Base-by-base conservation (phyloP, 208 protist species). In the Crithidia expoeki region DNA sequence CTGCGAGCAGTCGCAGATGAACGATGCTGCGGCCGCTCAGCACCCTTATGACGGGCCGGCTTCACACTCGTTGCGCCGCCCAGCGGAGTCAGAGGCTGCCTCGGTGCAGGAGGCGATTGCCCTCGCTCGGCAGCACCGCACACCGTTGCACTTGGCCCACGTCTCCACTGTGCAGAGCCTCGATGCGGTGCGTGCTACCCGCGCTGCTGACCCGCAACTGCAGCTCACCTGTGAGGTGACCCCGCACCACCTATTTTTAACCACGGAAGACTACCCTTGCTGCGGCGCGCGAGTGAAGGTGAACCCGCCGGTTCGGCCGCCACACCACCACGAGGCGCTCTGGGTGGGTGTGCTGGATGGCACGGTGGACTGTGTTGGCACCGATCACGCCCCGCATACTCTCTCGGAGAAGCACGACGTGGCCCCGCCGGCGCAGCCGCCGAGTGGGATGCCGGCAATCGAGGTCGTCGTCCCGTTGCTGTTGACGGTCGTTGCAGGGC, bases 371-470 rank as follows among this genome's bases (percentile, higher is more conserved):
- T 96, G 92, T 85, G 84, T 98, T 58, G 93, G 83, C 59, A 98
- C 95, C 30, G 95, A 98, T 73, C 97, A 98, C 81, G 97, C 97
- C 4, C 97, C 97, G 46, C 97, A 98, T 79, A 94, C 91, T 5
- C 49, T 88, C 6, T 76, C 65, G 21, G 95, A 98, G 73, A 98
- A 98, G 83, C 74, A 79, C 46, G 63, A 76, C 44, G 57, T 16
- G 27, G 55, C 65, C 7, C 55, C 60, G 25, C 44, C 23, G 14
- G 61, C 49, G 30, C 64, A 80, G 72, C 89, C 94, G 33, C 94
- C 94, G 40, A 97, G 95, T 46, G 97, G 97, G 32, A 95, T 97
- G 89, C 97, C 95, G 16, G 80, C 84, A n/a, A 81, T 98, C 17
- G 94, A 98, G 80, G 83, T 97, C 21, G 84, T 96, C 3, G 82